phyloP scores from a whole-genome alignment of 2,329 filamentous ascomycete species.

The Dactylellina parvicollis region DNA sequence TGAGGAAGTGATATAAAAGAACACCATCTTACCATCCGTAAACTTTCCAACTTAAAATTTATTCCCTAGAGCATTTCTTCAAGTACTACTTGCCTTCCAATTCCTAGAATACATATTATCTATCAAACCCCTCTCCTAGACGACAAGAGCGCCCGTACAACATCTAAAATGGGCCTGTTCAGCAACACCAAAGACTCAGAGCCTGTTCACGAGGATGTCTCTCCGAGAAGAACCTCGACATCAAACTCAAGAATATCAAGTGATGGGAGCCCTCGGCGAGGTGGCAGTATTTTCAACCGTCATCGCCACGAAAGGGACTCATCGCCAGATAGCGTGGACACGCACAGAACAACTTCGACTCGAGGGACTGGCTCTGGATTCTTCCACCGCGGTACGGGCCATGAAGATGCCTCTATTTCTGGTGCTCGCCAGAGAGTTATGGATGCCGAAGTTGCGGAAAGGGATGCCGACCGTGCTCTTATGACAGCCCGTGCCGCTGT shows the following conservation, averaged over 20 bases:
- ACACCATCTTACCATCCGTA: too few species aligned
- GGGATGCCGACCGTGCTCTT: conserved; percentile 49
- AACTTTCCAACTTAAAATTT: too few species aligned
- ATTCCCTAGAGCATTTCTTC: too few species aligned
- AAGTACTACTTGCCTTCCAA: too few species aligned
- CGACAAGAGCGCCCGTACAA: not conserved
- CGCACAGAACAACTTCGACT: conserved; percentile 24
- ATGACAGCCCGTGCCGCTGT: conserved; percentile 37
- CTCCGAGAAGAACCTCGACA: conserved; percentile 33
- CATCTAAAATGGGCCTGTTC: conserved; percentile 31
- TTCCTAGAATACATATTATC: too few species aligned
- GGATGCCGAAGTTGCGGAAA: conserved; percentile 48
- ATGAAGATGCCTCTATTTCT: conserved; percentile 42
- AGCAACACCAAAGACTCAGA: conserved; percentile 29
- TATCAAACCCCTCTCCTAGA: too few species aligned
- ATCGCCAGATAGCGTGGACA: conserved; percentile 39
- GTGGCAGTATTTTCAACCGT: conserved; percentile 42
- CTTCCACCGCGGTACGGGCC: conserved; percentile 9
- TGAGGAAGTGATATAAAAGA: too few species aligned
- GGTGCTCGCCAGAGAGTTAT: conserved; percentile 43
- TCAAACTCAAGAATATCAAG: conserved; percentile 23
- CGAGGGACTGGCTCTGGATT: conserved; percentile 22
- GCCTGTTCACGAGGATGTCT: conserved; percentile 14
- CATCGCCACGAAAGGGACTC: conserved; percentile 33
- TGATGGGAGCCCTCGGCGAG: conserved; percentile 30